A percentile compares a stretch with the other conserved stretches of the same genome.
Evolutionary conservation across 352 stramenopile species (phyloP).

Genomic region (Pythium brassicae): DNA sequence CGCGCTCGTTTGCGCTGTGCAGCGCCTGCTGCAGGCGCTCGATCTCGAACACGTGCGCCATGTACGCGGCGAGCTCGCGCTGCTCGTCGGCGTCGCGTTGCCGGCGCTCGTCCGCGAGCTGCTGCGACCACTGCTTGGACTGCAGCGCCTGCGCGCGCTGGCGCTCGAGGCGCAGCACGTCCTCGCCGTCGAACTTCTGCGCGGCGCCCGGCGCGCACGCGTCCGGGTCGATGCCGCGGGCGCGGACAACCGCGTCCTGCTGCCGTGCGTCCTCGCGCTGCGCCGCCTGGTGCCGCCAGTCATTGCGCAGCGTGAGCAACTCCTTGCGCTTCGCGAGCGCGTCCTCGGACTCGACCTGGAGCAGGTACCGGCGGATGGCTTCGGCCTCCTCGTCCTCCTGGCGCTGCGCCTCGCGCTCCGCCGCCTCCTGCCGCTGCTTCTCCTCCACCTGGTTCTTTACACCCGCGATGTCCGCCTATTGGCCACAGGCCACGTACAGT

Average conservation of each 20-base stretch:
- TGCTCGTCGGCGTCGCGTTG: slow-evolving; percentile 35
- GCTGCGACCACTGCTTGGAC: slow-evolving; percentile 59
- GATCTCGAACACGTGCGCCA: slow-evolving; percentile 50
- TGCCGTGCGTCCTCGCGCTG: slow-evolving; percentile 23
- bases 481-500: not conserved
- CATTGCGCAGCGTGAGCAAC: slow-evolving; percentile 56
- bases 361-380: slow-evolving; percentile 65
- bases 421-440: slow-evolving; percentile 44
- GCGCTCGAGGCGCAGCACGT: slow-evolving; percentile 47
- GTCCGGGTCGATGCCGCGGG: slow-evolving; percentile 47
- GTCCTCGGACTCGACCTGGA: slow-evolving; percentile 75
- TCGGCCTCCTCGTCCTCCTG: slow-evolving; percentile 49
- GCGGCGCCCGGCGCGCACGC: slow-evolving; percentile 44
- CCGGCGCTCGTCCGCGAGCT: slow-evolving; percentile 48
- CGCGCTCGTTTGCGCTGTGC: slow-evolving; percentile 45
- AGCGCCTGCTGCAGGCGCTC: slow-evolving; percentile 51
- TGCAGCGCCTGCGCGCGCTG: slow-evolving; percentile 62
- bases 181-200: slow-evolving; percentile 72
- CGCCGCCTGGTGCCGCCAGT: slow-evolving; percentile 49
- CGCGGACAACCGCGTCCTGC: slow-evolving; percentile 25
- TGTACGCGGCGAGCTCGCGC: slow-evolving; percentile 34
- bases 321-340: slow-evolving; percentile 55
- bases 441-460: slow-evolving; percentile 76
- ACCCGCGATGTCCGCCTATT: slow-evolving; percentile 63
- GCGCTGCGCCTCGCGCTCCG: slow-evolving; percentile 36